Percentiles rank a stretch among this genome's conserved stretches.
Evolutionary conservation across 129 eudicot species (phyloP).

Genomic region (Rutidosis leptorrhynchoides): DNA sequence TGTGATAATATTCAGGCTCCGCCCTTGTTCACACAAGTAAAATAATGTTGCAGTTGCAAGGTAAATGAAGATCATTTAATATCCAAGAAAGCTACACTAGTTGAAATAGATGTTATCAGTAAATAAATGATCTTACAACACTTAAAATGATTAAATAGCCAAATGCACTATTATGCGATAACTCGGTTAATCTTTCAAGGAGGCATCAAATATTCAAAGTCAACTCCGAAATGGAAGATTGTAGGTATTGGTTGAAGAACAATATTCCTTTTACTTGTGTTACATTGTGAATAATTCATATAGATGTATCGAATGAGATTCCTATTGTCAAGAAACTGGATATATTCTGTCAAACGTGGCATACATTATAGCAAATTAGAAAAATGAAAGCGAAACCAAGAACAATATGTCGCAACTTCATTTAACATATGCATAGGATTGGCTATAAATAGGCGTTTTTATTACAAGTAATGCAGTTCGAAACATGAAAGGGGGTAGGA

Average conservation of each 20-base stretch:
- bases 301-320: no score
- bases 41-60: neutral
- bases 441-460: neutral
- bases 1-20: neutral
- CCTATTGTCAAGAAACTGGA: no score
- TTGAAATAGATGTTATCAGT: neutral
- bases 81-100: neutral
- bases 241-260: no score
- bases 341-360: no score
- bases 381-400: no score
- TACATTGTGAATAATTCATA: no score
- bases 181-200: neutral
- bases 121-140: neutral
- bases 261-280: no score
- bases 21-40: neutral
- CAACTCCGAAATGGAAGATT: no score
- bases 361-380: no score
- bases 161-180: neutral
- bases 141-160: neutral
- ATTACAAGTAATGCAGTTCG: neutral
- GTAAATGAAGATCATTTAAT: neutral
- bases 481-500: neutral
- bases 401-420: no score
- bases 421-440: no score
- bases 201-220: no score